phyloP scores from a whole-genome alignment of 176 grass and related monocot species.

The Triticum aestivum region DNA sequence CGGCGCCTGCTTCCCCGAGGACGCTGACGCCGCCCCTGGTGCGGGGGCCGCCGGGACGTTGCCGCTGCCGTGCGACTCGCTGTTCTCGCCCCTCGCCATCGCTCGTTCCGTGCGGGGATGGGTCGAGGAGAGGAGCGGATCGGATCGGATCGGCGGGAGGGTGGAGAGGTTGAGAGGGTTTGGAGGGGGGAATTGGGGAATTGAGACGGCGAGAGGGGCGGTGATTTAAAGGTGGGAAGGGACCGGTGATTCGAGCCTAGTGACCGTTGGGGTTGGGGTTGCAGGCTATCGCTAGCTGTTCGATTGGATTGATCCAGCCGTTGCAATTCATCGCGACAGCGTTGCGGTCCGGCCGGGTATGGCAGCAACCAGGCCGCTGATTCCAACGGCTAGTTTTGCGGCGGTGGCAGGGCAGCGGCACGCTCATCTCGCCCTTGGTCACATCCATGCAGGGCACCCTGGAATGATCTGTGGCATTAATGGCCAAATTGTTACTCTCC shows the following conservation, averaged over 20 bases:
- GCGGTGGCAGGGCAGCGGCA: background rate
- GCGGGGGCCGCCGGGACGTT: conserved; percentile 36
- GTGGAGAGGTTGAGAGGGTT: background rate
- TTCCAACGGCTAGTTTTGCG: conserved; percentile 44
- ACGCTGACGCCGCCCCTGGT: background rate
- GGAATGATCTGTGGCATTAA: no score
- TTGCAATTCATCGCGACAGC: background rate
- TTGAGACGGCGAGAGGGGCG: background rate
- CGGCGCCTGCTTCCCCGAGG: conserved; percentile 41
- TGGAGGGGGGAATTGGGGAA: background rate
- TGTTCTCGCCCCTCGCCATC: conserved; percentile 61
- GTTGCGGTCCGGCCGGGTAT: background rate
- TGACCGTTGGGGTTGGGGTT: conserved; percentile 34
- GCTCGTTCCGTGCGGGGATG: background rate
- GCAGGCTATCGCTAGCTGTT: background rate
- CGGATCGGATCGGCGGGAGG: background rate
- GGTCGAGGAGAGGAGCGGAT: background rate
- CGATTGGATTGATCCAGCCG: background rate
- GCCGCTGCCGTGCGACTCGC: conserved; percentile 56
- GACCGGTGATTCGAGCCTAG: background rate
- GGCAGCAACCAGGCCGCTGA: background rate
- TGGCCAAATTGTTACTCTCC: no score
- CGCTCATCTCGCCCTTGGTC: background rate
- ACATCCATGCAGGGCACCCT: background rate
- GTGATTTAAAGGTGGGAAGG: conserved; percentile 21